Evolutionary conservation across 2,329 filamentous ascomycete genomes (phyloP), one percentile per base, ranked within the genome.

Genomic region (Neofusicoccum sp.): DNA sequence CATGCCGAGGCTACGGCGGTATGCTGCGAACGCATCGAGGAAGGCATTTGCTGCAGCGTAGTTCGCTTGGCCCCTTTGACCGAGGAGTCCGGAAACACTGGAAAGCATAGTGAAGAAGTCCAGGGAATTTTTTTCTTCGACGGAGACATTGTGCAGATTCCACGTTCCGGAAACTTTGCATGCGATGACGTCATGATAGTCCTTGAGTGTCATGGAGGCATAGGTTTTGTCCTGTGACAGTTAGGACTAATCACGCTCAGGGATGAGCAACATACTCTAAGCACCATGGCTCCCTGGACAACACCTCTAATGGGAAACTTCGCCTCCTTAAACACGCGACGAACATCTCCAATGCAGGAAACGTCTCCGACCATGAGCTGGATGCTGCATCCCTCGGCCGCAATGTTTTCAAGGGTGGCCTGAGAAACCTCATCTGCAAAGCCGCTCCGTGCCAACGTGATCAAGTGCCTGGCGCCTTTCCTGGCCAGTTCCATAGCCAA

Each of bases 131-230:
- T 2, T 12, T 9, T 56, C 12, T 1, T 63, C 33, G n/a, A 20
- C 3, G 14, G 68, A 63, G 1, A 63, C 8, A 3, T 58, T 14
- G 63, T 74, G 63, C 0, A 77, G 62, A 24, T 72, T 70, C 48
- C 69, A 66, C 0, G 71, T 69, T 1, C 75, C 75, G 5, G 65
- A 58, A 8, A 78, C 63, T 60, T 78, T 78, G 5, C 70, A 69
- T 0, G 3, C 2, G 0, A 61, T 33, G 0, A 51, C 62, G 0
- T 30, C 16, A 8, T 61, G 43, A 62, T 63, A 69, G 0, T 64
- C 56, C 0, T 61, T 44, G 8, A 43, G 12, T 0, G 44, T 61
- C 66, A 70, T 68, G 2, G 33, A 31, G 2, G 14, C 6, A 31
- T 38, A 61, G 2, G 44, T 6, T 12, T 11, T 7, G 44, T 61